These are phyloP conservation scores for Oehlia diaphana DNA, from an alignment of 192 early-diverging fungal species.

Conservation along the genomic window DNA sequence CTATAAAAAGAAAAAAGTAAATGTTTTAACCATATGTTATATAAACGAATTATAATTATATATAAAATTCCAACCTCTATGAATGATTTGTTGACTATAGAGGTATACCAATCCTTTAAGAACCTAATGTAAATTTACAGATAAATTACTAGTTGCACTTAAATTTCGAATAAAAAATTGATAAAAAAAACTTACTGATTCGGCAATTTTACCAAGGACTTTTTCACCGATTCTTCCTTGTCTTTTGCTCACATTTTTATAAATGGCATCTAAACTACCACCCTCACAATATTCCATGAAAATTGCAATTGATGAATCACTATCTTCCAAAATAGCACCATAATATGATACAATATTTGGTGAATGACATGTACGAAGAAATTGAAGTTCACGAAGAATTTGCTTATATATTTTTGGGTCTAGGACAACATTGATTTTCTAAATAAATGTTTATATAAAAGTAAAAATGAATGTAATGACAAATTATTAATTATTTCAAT, in stretches of 20 bases:
- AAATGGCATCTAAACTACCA: constrained; percentile 91
- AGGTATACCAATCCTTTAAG: constrained; percentile 90
- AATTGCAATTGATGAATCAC: constrained; percentile 78
- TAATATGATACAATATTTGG: constrained; percentile 94
- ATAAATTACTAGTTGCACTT: too few relatives aligned
- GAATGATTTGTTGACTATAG: constrained; percentile 84
- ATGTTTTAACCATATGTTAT: neutral
- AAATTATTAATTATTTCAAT: neutral
- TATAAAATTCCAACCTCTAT: constrained; percentile 64
- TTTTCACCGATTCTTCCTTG: constrained; percentile 83
- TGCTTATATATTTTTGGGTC: constrained; percentile 75
- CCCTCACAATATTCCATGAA: constrained; percentile 98
- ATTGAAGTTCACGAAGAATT: constrained; percentile 89
- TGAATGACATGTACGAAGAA: constrained; percentile 86
- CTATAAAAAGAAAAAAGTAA: constrained; percentile 43
- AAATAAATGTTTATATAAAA: neutral
- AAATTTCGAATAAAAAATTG: neutral
- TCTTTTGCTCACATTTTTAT: constrained; percentile 68
- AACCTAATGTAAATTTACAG: constrained; percentile 39
- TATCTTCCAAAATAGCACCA: constrained; percentile 86
- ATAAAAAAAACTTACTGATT: constrained; percentile 52
- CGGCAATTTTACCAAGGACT: constrained; percentile 85
- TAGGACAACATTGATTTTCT: constrained; percentile 63
- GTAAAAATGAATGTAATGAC: too few relatives aligned
- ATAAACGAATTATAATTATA: constrained; percentile 11